Conservation (phyloP, 495 filamentous ascomycete species). For the Neurospora pannonica region DNA sequence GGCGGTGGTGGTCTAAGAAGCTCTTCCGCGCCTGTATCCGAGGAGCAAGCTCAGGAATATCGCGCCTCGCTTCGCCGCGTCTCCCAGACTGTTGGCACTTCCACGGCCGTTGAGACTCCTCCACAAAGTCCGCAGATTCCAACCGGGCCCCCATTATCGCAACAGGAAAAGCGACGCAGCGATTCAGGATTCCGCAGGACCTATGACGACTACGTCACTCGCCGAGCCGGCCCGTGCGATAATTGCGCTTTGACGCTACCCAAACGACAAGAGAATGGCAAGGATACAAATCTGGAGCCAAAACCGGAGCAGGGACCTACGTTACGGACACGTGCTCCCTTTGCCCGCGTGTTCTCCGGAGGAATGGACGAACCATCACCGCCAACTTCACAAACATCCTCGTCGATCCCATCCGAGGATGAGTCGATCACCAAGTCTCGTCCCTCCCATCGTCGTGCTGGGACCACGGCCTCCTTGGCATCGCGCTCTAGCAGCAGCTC, state of each 20-base stretch:
- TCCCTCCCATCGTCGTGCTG: constrained; percentile 20
- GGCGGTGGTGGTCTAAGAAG: constrained; percentile 23
- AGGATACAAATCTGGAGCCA: constrained; percentile 8
- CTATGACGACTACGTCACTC: constrained; percentile 47
- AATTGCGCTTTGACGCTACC: constrained; percentile 55
- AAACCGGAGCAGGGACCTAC: constrained; percentile 28
- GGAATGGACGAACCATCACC: constrained; percentile 29
- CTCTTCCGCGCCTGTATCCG: constrained; percentile 29
- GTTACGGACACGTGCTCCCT: constrained; percentile 39
- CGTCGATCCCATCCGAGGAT: constrained; percentile 37
- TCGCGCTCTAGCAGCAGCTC: constrained; percentile 39
- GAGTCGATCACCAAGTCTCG: constrained; percentile 15
- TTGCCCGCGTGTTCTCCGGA: constrained; percentile 34
- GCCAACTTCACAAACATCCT: constrained; percentile 34
- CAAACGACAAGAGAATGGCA: constrained; percentile 33
- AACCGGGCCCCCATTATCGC: constrained; percentile 15
- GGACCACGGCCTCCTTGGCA: constrained; percentile 19
- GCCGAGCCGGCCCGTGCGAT: constrained; percentile 45
- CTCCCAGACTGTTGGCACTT: constrained; percentile 15
- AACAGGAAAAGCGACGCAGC: constrained; percentile 26
- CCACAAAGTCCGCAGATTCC: constrained; percentile 51
- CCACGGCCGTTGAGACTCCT: constrained; percentile 47
- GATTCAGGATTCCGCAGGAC: constrained; percentile 43
- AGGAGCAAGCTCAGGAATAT: constrained; percentile 32
- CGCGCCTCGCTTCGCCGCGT: constrained; percentile 28